phyloP scores from a whole-genome alignment of 208 protist species.

The Leishmania martiniquensis region DNA sequence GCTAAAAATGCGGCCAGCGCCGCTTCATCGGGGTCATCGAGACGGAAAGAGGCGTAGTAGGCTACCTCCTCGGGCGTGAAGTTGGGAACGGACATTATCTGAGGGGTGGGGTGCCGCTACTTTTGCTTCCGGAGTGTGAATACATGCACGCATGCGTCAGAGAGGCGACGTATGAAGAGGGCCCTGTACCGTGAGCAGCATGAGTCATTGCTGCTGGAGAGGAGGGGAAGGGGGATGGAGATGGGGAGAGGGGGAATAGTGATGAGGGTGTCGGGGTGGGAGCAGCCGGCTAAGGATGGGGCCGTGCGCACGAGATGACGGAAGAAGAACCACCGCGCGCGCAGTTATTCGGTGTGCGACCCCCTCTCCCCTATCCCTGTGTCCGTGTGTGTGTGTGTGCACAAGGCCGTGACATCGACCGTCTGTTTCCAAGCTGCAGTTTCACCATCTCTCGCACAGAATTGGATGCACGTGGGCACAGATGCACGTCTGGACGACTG shows the following conservation, averaged over 20 bases:
- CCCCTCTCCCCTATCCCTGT: background rate
- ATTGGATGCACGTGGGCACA: background rate
- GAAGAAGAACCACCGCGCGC: too few relatives aligned
- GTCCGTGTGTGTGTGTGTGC: background rate
- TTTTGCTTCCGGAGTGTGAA: background rate
- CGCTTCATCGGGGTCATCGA: conserved; percentile 46
- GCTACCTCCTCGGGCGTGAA: conserved; percentile 60
- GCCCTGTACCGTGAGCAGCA: background rate
- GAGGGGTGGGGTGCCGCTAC: background rate
- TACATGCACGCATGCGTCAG: background rate
- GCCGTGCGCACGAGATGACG: background rate
- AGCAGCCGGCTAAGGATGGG: background rate
- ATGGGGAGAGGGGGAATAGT: background rate
- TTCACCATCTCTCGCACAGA: background rate
- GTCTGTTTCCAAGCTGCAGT: background rate
- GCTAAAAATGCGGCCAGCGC: conserved; percentile 22
- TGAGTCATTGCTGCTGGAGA: background rate
- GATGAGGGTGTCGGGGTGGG: background rate
- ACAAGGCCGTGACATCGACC: background rate
- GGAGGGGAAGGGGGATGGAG: background rate
- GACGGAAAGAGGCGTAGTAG: conserved; percentile 43
- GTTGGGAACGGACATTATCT: conserved; percentile 28
- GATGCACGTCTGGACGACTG: background rate
- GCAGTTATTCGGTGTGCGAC: background rate
- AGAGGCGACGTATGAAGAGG: background rate